These are phyloP conservation scores for Poa pratensis DNA, from an alignment of 176 grass and related monocot genomes.

Conservation along the genomic window DNA sequence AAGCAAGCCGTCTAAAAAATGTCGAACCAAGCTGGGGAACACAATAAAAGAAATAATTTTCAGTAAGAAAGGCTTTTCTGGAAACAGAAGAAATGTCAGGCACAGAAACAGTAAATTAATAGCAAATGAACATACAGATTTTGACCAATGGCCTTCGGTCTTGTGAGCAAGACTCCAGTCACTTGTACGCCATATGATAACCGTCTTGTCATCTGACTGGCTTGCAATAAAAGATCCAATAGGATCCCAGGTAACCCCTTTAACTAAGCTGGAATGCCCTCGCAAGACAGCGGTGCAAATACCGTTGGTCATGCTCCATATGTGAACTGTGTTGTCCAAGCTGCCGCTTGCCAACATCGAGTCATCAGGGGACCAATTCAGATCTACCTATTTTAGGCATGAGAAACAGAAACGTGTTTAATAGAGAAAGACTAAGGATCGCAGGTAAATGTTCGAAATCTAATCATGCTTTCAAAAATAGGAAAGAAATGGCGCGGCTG, in stretches of 20 bases:
- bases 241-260: conserved; percentile 98
- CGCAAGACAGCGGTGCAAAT: conserved; percentile 95
- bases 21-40: conserved; percentile 87
- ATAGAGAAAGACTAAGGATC: conserved; percentile 29
- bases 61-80: conserved; percentile 40
- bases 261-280: conserved; percentile 96
- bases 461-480: conserved; percentile 4
- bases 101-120: conserved; percentile 8
- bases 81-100: conserved; percentile 28
- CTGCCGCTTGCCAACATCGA: conserved; percentile 86
- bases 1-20: conserved; percentile 91
- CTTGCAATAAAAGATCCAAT: conserved; percentile 97
- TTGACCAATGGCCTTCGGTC: conserved; percentile 96
- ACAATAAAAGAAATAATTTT: conserved; percentile 31
- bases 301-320: conserved; percentile 89
- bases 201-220: conserved; percentile 96
- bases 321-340: conserved; percentile 96
- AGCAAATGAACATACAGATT: conserved; percentile 72
- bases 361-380: conserved; percentile 99
- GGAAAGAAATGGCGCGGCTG: not conserved
- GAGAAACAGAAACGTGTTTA: conserved; percentile 43
- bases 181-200: conserved; percentile 96
- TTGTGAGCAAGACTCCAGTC: conserved; percentile 96
- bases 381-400: conserved; percentile 90
- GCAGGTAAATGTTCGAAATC: not conserved